These are phyloP conservation scores for Eutrema heterophyllum DNA, from an alignment of 345 rosid genomes.

Conservation along the genomic window DNA sequence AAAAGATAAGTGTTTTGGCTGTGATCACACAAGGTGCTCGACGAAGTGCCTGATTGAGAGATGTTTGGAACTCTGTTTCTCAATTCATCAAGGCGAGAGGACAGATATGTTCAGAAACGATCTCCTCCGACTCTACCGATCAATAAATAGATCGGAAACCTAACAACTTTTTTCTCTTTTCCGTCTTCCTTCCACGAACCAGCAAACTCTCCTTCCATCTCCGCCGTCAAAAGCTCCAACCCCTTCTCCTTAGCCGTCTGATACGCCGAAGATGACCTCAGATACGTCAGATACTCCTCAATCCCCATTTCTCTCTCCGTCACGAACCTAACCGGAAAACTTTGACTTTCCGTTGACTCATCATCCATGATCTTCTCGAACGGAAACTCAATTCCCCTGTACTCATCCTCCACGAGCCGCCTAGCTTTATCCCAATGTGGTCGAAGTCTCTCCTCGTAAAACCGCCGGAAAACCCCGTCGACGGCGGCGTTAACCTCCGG, in stretches of 20 bases:
- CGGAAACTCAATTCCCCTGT: conserved; percentile 54
- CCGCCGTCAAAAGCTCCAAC: conserved; percentile 50
- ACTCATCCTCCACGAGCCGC: conserved; percentile 55
- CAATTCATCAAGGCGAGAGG: neutral
- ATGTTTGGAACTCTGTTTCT: neutral
- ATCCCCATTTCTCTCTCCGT: conserved; percentile 52
- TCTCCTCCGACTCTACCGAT: conserved; percentile 63
- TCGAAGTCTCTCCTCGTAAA: conserved; percentile 33
- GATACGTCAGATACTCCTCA: conserved; percentile 48
- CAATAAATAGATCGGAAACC: conserved; percentile 56
- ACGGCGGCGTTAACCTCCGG: conserved; percentile 52
- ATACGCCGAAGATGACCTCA: conserved; percentile 66
- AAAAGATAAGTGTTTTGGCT: neutral
- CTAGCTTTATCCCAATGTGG: conserved; percentile 63
- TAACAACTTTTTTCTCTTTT: conserved; percentile 33
- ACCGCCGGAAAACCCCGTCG: conserved; percentile 45
- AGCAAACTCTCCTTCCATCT: conserved; percentile 37
- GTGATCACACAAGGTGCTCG: neutral
- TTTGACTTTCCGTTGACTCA: conserved; percentile 38
- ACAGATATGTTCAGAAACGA: neutral
- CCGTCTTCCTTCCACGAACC: conserved; percentile 56
- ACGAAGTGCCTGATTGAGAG: no score
- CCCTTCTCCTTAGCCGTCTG: conserved; percentile 65
- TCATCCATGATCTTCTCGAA: conserved; percentile 58
- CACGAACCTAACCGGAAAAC: conserved; percentile 45